Conservation (phyloP, 2,329 filamentous ascomycete genomes). For the Colletotrichum karsti region DNA sequence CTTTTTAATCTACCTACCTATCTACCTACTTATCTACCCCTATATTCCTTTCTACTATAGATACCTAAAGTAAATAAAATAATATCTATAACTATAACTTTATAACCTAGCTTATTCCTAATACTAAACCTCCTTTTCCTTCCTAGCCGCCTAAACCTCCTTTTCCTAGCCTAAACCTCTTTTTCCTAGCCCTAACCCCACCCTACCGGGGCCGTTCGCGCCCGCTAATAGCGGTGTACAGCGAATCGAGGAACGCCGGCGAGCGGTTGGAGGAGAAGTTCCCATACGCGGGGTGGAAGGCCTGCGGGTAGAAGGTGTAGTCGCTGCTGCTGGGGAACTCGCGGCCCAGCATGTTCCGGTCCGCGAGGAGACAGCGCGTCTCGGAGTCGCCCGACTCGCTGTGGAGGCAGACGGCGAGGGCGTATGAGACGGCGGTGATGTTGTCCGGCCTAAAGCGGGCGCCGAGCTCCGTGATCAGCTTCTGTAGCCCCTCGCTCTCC, state of each 20-base stretch:
- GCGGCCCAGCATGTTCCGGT: neutral
- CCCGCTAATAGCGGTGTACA: neutral
- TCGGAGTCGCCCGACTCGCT: neutral
- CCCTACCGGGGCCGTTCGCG: too few relatives aligned
- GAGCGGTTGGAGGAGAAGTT: neutral
- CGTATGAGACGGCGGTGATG: neutral
- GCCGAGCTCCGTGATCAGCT: neutral
- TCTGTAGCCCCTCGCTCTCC: constrained; percentile 24
- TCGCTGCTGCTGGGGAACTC: neutral
- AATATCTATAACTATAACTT: too few relatives aligned
- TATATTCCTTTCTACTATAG: too few relatives aligned
- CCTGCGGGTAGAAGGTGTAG: constrained; percentile 15
- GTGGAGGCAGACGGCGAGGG: neutral
- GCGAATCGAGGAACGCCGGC: neutral
- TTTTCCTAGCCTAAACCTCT: too few relatives aligned
- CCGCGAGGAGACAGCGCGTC: neutral
- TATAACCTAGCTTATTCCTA: too few relatives aligned
- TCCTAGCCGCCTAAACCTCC: too few relatives aligned
- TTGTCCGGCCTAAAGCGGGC: neutral
- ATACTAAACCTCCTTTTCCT: too few relatives aligned
- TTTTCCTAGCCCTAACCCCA: too few relatives aligned
- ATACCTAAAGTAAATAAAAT: too few relatives aligned
- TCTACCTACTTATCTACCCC: too few relatives aligned
- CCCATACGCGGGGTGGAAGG: neutral
- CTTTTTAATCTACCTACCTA: too few relatives aligned